Conservation (phyloP, 805 yeast species). For the Torulaspora gathmanii region DNA sequence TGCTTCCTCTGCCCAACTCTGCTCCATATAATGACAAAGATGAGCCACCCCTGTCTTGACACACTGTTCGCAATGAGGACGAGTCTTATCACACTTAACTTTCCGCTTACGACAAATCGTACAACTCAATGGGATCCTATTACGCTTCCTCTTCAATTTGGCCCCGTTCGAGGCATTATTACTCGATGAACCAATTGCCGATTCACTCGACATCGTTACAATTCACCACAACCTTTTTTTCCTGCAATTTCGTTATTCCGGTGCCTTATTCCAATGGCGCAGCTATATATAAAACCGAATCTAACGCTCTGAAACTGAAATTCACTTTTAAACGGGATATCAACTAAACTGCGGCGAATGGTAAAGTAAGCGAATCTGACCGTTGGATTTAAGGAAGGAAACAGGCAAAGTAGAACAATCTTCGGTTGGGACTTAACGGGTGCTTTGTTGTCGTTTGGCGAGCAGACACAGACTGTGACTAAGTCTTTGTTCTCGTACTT, state of each 20-base stretch:
- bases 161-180: neutral
- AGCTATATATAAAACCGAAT: neutral
- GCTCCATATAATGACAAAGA: slow-evolving; percentile 53
- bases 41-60: slow-evolving; percentile 55
- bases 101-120: slow-evolving; percentile 48
- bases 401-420: neutral
- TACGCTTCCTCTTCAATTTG: slow-evolving; percentile 39
- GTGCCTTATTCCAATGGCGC: neutral
- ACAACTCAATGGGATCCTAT: slow-evolving; percentile 46
- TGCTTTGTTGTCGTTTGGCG: slow-evolving; percentile 2
- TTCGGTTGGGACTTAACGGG: slow-evolving; percentile 5
- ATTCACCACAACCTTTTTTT: neutral
- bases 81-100: slow-evolving; percentile 46
- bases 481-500: neutral
- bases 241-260: neutral
- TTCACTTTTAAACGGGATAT: neutral
- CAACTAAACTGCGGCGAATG: neutral
- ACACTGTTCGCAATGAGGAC: slow-evolving; percentile 56
- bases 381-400: slow-evolving; percentile 3
- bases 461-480: neutral
- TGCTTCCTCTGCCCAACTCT: slow-evolving; percentile 51
- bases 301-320: neutral
- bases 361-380: neutral
- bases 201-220: slow-evolving; percentile 12
- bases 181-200: slow-evolving; percentile 4